Evolutionary conservation across 352 stramenopile genomes (phyloP).

Genomic region (Phytopythium oedochilum): DNA sequence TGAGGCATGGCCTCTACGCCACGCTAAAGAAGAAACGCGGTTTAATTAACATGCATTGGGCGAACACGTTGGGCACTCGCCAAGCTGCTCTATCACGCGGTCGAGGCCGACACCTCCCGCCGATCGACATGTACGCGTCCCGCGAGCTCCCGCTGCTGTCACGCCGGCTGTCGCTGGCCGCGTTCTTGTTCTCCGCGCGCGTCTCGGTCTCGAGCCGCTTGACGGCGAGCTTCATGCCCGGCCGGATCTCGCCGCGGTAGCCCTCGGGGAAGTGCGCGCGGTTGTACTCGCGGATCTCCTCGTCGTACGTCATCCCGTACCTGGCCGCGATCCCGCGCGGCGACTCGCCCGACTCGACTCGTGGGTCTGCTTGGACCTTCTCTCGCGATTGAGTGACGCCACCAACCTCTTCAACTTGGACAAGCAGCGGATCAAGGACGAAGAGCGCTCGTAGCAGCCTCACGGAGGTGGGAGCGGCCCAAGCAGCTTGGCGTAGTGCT

Average conservation of each 20-base stretch:
- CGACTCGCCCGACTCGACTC: conserved; percentile 73
- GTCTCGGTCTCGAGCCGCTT: conserved; percentile 39
- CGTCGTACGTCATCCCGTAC: conserved; percentile 82
- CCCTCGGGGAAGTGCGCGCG: conserved; percentile 84
- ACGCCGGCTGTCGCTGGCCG: conserved; percentile 24
- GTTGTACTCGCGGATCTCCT: conserved; percentile 84
- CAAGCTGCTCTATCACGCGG: conserved; percentile 10
- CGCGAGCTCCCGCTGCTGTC: conserved; percentile 14
- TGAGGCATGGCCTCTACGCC: too few relatives aligned
- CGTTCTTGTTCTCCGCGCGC: too few relatives aligned
- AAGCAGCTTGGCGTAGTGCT: conserved; percentile 15
- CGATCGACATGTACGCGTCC: conserved; percentile 7
- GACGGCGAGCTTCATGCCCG: conserved; percentile 78
- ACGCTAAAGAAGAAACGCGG: background rate
- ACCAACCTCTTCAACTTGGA: too few relatives aligned
- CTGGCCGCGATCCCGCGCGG: conserved; percentile 47
- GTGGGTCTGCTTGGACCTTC: conserved; percentile 86
- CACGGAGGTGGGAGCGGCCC: background rate
- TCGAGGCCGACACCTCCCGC: conserved; percentile 8
- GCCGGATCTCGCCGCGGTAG: conserved; percentile 73
- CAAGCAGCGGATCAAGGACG: too few relatives aligned
- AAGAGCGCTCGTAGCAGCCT: background rate
- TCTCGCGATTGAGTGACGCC: too few relatives aligned
- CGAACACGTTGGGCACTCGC: too few relatives aligned
- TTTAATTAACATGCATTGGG: conserved; percentile 2